A percentile compares a stretch with the other conserved stretches of the same genome.
Evolutionary conservation across 371 early-diverging fungal species (phyloP).

Genomic region (Polyrhizophydium stewartii): DNA sequence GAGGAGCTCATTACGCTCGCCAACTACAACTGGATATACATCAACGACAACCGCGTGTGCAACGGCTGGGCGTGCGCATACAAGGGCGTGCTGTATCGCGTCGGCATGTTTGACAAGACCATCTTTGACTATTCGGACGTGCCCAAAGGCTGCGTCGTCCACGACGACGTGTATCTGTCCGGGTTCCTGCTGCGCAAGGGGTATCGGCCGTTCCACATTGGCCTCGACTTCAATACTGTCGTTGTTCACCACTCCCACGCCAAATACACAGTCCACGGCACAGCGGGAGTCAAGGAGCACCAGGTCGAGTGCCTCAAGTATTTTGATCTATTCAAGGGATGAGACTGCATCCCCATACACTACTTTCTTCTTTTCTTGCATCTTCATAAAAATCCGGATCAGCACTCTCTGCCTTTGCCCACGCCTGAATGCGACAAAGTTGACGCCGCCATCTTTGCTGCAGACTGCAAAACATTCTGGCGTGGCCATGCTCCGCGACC

Average conservation of each 20-base stretch:
- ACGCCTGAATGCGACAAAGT: too few relatives aligned
- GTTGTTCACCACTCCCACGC: constrained; percentile 1
- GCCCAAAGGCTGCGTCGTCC: constrained; percentile 16
- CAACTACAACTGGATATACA: constrained; percentile 14
- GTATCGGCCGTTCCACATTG: constrained; percentile 17
- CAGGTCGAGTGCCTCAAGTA: constrained; percentile 21
- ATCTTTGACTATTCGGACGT: constrained; percentile 13
- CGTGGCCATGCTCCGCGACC: too few relatives aligned
- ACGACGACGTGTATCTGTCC: constrained; percentile 29
- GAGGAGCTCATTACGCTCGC: constrained; percentile 7
- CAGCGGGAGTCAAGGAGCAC: constrained; percentile 12
- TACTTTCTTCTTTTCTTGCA: too few relatives aligned
- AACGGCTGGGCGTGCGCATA: constrained; percentile 19
- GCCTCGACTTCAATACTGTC: constrained; percentile 11
- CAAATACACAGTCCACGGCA: constrained; percentile 9
- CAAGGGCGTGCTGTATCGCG: constrained; percentile 15
- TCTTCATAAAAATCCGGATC: too few relatives aligned
- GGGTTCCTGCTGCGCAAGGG: constrained; percentile 16
- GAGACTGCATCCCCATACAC: too few relatives aligned
- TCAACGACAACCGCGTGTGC: constrained; percentile 5
- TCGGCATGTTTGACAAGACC: constrained; percentile 10
- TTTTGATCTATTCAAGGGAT: constrained; percentile 21
- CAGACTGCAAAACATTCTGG: too few relatives aligned
- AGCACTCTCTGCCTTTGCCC: too few relatives aligned
- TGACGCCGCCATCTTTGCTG: too few relatives aligned